Percentiles rank a stretch among this genome's conserved stretches.
Evolutionary conservation across 208 protist genomes (phyloP).

Genomic region (Leishmania tropica): DNA sequence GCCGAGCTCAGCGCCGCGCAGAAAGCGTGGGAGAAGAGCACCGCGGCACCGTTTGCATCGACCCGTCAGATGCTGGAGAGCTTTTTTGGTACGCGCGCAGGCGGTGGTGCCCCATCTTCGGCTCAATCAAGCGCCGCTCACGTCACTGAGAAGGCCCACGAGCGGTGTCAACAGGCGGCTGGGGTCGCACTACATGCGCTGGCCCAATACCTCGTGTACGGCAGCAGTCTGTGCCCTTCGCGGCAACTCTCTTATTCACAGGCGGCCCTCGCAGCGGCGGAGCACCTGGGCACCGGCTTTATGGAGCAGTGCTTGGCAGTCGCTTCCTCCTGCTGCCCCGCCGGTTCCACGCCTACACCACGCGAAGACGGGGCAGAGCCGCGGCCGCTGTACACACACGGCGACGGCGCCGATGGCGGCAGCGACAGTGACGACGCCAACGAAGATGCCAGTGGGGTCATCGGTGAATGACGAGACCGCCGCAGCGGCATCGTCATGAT

Average conservation of each 20-base stretch:
- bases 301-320: not conserved
- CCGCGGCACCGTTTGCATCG: slow-evolving; percentile 1
- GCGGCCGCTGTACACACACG: slow-evolving; percentile 3
- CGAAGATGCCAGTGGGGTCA: not conserved
- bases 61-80: slow-evolving; percentile 2
- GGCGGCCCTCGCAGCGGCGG: not conserved
- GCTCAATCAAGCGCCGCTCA: not conserved
- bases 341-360: not conserved
- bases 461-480: not conserved
- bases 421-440: slow-evolving; percentile 1
- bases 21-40: slow-evolving; percentile 7
- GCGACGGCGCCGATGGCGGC: not conserved
- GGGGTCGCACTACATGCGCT: slow-evolving; percentile 38
- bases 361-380: not conserved
- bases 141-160: not conserved
- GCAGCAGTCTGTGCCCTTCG: slow-evolving; percentile 37
- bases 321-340: not conserved
- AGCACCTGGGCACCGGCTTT: not conserved
- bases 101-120: not conserved
- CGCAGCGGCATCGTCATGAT: not conserved
- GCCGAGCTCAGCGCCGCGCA: slow-evolving; percentile 12
- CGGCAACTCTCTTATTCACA: slow-evolving; percentile 60
- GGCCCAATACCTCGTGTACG: slow-evolving; percentile 61
- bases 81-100: slow-evolving; percentile 19
- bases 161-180: slow-evolving; percentile 21